A percentile compares a stretch with the other conserved stretches of the same genome.
These are phyloP conservation scores for Golubevia sp. DNA, from an alignment of 1,284 basidiomycete species.

Conservation along the genomic window DNA sequence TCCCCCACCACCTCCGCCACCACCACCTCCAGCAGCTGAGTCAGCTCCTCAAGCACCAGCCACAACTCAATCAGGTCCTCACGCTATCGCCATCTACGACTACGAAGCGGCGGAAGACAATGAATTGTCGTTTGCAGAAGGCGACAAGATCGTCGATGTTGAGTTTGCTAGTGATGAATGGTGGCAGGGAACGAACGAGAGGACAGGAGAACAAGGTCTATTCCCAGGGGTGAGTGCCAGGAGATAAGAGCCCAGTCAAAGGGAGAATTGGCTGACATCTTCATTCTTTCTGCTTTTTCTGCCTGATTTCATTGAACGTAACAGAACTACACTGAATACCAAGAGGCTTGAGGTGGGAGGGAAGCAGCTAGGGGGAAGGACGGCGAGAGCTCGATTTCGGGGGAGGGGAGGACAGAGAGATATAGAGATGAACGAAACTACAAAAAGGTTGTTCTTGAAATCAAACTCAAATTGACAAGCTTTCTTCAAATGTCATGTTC, in stretches of 20 bases:
- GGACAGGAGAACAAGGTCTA: constrained; percentile 41
- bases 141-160: constrained; percentile 43
- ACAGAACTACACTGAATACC: no score
- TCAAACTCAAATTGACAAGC: no score
- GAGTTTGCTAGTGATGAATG: constrained; percentile 57
- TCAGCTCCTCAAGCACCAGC: constrained; percentile 4
- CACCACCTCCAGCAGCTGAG: constrained; percentile 17
- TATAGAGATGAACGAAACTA: no score
- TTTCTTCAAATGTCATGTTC: no score
- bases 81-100: constrained; percentile 51
- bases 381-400: no score
- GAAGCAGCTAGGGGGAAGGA: no score
- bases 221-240: constrained; percentile 12
- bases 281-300: no score
- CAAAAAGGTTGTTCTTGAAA: no score
- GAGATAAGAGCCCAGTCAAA: background rate
- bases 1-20: constrained; percentile 30
- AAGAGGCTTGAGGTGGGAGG: no score
- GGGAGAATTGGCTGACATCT: background rate
- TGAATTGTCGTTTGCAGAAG: constrained; percentile 48
- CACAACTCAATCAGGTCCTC: constrained; percentile 10
- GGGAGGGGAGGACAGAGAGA: no score
- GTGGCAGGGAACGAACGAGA: constrained; percentile 54
- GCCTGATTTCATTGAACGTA: no score
- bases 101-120: constrained; percentile 56